Conservation (phyloP, 768 basidiomycete species). For the Pleurotus salmoneostramineus region DNA sequence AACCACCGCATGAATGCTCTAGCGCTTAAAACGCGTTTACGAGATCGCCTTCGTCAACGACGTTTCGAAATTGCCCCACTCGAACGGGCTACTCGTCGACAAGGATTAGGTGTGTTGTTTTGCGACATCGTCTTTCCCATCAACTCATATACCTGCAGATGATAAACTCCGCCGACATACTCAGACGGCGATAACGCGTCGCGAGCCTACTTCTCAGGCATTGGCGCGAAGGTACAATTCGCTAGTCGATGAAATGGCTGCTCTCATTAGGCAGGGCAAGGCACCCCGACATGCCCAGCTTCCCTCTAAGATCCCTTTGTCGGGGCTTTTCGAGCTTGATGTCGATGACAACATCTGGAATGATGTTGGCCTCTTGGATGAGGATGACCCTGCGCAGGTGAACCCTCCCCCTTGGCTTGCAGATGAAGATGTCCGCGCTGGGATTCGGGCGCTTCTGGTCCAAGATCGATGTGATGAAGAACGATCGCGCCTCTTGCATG, state of each 20-base stretch:
- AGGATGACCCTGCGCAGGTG: neutral
- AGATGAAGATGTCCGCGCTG: conserved; percentile 18
- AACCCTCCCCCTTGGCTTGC: conserved; percentile 24
- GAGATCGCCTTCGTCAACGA: neutral
- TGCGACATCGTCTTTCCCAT: neutral
- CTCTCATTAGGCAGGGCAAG: conserved; percentile 12
- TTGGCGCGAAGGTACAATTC: conserved; percentile 23
- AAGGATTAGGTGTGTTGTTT: neutral
- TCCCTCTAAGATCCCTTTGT: conserved; percentile 17
- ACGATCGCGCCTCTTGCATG: neutral
- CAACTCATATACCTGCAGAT: conserved; percentile 15
- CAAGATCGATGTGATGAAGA: conserved; percentile 24
- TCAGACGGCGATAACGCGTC: conserved; percentile 18
- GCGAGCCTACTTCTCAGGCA: conserved; percentile 22
- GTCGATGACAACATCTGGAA: conserved; percentile 34
- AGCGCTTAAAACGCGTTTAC: neutral
- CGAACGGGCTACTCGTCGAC: neutral
- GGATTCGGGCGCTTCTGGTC: conserved; percentile 25
- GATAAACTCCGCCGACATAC: conserved; percentile 23
- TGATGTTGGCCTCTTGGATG: conserved; percentile 21
- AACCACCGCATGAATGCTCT: conserved; percentile 1
- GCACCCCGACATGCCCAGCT: conserved; percentile 19
- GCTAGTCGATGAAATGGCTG: conserved; percentile 17
- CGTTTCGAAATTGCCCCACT: neutral
- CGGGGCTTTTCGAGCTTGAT: conserved; percentile 25